A percentile compares a stretch with the other conserved stretches of the same genome.
phyloP scores from a whole-genome alignment of 148 eudicot genomes.

The Suaeda aralocaspica region DNA sequence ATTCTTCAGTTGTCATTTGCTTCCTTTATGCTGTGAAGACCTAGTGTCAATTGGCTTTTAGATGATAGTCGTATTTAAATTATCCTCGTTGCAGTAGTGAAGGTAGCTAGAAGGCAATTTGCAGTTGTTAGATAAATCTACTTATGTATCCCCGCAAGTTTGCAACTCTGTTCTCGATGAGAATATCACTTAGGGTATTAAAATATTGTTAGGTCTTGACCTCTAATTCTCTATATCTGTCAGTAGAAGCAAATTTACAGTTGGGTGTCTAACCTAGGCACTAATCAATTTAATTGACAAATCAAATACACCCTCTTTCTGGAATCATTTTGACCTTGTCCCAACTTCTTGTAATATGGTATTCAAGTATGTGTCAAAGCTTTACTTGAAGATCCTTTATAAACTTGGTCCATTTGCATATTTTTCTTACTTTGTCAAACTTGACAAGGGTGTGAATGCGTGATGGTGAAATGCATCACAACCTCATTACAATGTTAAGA shows the following conservation, averaged over 20 bases:
- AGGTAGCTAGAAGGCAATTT: not conserved
- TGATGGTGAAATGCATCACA: not conserved
- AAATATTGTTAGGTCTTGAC: not conserved
- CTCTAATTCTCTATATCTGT: too few species aligned
- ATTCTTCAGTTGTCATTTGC: not conserved
- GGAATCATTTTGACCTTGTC: too few species aligned
- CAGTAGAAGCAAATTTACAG: not conserved
- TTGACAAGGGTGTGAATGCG: not conserved
- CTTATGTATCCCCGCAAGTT: not conserved
- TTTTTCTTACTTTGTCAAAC: not conserved
- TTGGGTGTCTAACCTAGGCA: not conserved
- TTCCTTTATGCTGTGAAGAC: not conserved
- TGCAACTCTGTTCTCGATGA: not conserved
- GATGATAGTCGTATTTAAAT: not conserved
- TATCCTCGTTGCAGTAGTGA: not conserved
- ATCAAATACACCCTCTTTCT: not conserved
- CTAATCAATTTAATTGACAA: not conserved
- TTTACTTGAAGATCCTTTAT: too few species aligned
- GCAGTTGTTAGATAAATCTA: not conserved
- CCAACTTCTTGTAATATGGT: too few species aligned
- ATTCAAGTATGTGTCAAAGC: too few species aligned
- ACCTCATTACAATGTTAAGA: not conserved
- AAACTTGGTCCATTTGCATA: too few species aligned
- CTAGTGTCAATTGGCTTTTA: not conserved
- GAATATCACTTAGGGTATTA: not conserved